Evolutionary conservation across 2,329 filamentous ascomycete genomes (phyloP).

Genomic region (Xylariaceae sp.): DNA sequence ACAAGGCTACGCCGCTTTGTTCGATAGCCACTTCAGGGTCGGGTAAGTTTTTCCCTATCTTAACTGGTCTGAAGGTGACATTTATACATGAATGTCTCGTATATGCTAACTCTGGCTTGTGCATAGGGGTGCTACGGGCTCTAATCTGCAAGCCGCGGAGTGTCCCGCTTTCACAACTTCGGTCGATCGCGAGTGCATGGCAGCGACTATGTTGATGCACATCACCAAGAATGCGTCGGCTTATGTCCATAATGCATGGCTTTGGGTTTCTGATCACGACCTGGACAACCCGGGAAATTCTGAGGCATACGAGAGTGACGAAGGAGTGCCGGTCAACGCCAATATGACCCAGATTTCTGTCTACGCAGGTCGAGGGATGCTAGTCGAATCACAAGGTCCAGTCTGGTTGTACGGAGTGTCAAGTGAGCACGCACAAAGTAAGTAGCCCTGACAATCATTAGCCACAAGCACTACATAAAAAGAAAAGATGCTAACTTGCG

Average conservation of each 20-base stretch:
- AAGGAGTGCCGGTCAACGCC: not conserved
- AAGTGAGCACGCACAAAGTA: slow-evolving; percentile 47
- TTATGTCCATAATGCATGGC: slow-evolving; percentile 60
- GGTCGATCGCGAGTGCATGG: slow-evolving; percentile 60
- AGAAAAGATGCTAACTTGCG: not conserved
- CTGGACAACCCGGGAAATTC: slow-evolving; percentile 19
- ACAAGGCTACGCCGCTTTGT: slow-evolving; percentile 55
- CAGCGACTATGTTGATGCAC: slow-evolving; percentile 57
- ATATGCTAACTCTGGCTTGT: slow-evolving; percentile 64
- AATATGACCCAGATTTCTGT: slow-evolving; percentile 33
- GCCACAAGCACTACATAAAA: not conserved
- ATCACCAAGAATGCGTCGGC: slow-evolving; percentile 49
- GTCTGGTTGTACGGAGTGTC: slow-evolving; percentile 66
- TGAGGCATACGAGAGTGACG: slow-evolving; percentile 3
- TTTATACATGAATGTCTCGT: too few relatives aligned
- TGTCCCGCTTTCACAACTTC: slow-evolving; percentile 52
- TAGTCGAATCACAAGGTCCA: slow-evolving; percentile 46
- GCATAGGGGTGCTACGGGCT: slow-evolving; percentile 72
- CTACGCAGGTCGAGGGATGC: slow-evolving; percentile 33
- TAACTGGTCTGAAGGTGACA: not conserved
- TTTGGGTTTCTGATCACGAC: slow-evolving; percentile 71
- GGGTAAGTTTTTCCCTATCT: not conserved
- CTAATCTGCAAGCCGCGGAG: slow-evolving; percentile 62
- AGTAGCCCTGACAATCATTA: slow-evolving; percentile 53
- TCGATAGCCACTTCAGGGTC: slow-evolving; percentile 46